phyloP scores from a whole-genome alignment of 2,329 filamentous ascomycete species.

The Colletotrichum coccodes region DNA sequence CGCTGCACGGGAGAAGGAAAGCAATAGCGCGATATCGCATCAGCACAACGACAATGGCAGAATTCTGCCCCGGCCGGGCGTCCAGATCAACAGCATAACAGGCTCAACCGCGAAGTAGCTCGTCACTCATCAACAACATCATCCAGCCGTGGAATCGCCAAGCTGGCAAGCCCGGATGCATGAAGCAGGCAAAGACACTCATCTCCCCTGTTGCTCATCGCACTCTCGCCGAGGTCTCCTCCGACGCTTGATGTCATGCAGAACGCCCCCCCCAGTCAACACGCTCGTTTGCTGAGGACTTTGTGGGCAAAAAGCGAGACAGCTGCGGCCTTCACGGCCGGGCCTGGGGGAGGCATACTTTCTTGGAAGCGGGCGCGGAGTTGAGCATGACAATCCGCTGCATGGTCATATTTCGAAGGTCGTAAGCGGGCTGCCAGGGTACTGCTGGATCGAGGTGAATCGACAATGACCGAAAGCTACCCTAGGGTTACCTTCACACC shows the following conservation, averaged over 20 bases:
- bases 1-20: slow-evolving; percentile 16
- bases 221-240: slow-evolving; percentile 20
- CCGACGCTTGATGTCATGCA: slow-evolving; percentile 30
- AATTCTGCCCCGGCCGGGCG: slow-evolving; percentile 20
- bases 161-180: slow-evolving; percentile 32
- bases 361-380: slow-evolving; percentile 4
- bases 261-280: slow-evolving; percentile 6
- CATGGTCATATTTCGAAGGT: slow-evolving; percentile 14
- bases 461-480: slow-evolving; percentile 13
- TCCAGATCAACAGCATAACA: slow-evolving; percentile 2
- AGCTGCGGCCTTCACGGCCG: neutral
- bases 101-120: neutral
- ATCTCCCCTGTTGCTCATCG: slow-evolving; percentile 24
- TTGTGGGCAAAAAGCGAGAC: neutral
- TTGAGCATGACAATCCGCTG: slow-evolving; percentile 18
- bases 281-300: slow-evolving; percentile 7
- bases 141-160: slow-evolving; percentile 19
- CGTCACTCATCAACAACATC: slow-evolving; percentile 9
- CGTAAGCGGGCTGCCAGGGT: slow-evolving; percentile 20
- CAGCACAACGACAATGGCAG: slow-evolving; percentile 27
- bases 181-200: slow-evolving; percentile 31
- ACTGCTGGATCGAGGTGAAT: slow-evolving; percentile 28
- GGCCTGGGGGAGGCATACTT: slow-evolving; percentile 7
- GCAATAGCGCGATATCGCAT: slow-evolving; percentile 31
- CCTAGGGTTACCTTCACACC: slow-evolving; percentile 20